These are phyloP conservation scores for Wickerhamiella slavikovae DNA, from an alignment of 805 yeast species.

Conservation along the genomic window DNA sequence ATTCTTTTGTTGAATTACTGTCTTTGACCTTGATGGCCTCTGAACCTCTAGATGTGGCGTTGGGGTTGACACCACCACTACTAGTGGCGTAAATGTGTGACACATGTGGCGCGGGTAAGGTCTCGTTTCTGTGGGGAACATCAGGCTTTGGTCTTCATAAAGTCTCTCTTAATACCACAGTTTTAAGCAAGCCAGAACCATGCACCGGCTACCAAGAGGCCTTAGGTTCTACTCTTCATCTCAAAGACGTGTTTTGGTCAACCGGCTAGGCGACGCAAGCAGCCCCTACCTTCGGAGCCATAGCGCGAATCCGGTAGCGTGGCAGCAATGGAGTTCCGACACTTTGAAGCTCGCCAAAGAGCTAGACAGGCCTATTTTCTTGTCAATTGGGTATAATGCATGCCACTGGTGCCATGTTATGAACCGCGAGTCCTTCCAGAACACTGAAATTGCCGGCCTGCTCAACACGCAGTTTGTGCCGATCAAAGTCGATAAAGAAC, in stretches of 20 bases:
- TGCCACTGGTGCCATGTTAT: conserved; percentile 23
- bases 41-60: too few species aligned
- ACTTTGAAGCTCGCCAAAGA: conserved; percentile 15
- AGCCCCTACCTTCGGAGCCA: conserved; percentile 15
- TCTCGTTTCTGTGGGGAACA: too few species aligned
- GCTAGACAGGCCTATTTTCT: conserved; percentile 17
- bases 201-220: too few species aligned
- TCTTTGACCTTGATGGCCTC: too few species aligned
- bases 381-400: conserved; percentile 20
- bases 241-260: conserved; percentile 2
- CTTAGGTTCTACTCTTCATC: too few species aligned
- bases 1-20: too few species aligned
- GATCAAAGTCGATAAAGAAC: conserved; percentile 20
- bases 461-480: conserved; percentile 18
- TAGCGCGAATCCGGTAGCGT: conserved; percentile 17
- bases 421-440: conserved; percentile 17
- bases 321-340: conserved; percentile 20
- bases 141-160: too few species aligned
- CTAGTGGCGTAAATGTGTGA: too few species aligned
- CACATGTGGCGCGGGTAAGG: too few species aligned
- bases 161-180: too few species aligned
- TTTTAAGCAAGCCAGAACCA: too few species aligned
- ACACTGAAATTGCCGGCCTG: conserved; percentile 12
- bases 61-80: too few species aligned
- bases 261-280: conserved; percentile 3